These are phyloP conservation scores for Micractinium sp. DNA, from an alignment of 139 green algal genomes.

Conservation along the genomic window DNA sequence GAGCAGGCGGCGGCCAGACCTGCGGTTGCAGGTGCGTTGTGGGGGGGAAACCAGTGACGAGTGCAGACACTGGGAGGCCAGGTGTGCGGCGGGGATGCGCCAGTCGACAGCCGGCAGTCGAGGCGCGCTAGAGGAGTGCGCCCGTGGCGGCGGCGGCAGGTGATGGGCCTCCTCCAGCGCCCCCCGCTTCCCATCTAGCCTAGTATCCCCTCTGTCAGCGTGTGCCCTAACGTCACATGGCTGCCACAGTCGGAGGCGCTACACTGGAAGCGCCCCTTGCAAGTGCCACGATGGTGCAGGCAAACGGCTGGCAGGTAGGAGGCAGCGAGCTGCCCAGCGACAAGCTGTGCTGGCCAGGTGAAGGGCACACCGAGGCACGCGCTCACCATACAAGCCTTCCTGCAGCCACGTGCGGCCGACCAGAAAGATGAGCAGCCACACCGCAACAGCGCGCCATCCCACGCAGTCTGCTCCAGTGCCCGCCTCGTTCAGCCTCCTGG, in stretches of 20 bases:
- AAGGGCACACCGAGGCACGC: neutral
- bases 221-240: neutral
- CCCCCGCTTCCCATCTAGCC: no score
- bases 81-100: no score
- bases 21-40: no score
- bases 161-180: no score
- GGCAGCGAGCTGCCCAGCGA: neutral
- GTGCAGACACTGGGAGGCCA: no score
- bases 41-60: neutral
- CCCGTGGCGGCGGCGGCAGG: no score
- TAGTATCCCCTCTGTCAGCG: no score
- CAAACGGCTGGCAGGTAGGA: neutral
- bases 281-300: no score
- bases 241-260: no score
- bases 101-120: neutral
- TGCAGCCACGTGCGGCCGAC: neutral
- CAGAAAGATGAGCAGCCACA: neutral
- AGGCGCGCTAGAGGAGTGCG: no score
- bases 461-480: neutral
- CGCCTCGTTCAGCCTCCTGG: neutral
- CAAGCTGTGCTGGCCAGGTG: neutral
- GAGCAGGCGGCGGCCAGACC: neutral
- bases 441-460: neutral
- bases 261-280: no score
- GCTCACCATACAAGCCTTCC: neutral